Evolutionary conservation across 2,329 filamentous ascomycete species (phyloP), one percentile per base, ranked within the genome.

Genomic region (Neofusicoccum parvum): DNA sequence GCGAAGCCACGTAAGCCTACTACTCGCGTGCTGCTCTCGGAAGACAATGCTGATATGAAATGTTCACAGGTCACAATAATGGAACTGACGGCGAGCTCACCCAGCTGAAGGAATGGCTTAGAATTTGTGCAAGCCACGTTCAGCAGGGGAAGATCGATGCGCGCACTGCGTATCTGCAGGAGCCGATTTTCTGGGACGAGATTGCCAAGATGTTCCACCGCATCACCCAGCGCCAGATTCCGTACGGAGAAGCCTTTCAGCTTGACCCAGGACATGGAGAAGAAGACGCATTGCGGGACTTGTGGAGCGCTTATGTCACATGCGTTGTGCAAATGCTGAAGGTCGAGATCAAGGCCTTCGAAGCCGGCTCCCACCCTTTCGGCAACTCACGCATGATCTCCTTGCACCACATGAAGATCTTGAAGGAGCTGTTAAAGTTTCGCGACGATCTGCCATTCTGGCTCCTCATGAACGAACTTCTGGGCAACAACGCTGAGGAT

Each of bases 121-220:
- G 9, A 10, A 12, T 14, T 5, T 32, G 56, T 7, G 41, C 50
- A 17, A 14, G 3, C 11, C 34, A 17, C 32, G 63, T 65, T 20
- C 46, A 43, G 7, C 43, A 41, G 17, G 36, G 36, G 9, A 41
- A 50, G 53, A 17, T 65, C 39, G 53, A 58, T 37, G 32, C 43
- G 20, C 23, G 11, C 34, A 46, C 64, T 45, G 48, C 56, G 11
- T 78, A 72, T 54, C 45, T 70, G n/a, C 67, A 70, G 62, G 73
- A 72, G 64, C 60, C 65, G 7, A n/a, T 53, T 1, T 77, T 77
- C 60, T 78, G 76, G 76, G 72, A 75, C n/a, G 73, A 76, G 15
- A 71, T 78, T 11, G 69, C 70, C 20, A 54, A 58, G 32, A 62
- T 78, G 37, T 70, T 75, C 37, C 68, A 69, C 59, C 74, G 71